Evolutionary conservation across 306 rosid genomes (phyloP), one percentile per base, ranked within the genome.

Genomic region (Prinsepia uniflora): DNA sequence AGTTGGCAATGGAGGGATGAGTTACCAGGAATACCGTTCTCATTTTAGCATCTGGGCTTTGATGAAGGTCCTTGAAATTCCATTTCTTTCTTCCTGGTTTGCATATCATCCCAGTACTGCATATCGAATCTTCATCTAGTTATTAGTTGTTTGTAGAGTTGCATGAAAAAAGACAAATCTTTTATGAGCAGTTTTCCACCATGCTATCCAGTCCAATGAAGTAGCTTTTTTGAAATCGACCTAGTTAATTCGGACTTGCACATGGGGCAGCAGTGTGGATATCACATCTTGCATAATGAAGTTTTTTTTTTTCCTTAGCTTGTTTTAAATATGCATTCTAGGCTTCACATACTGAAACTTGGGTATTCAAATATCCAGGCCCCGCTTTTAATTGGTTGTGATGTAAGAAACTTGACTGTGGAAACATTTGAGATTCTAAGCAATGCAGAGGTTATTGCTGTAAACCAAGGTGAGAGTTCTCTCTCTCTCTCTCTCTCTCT

Each of bases 1-100:
- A 86, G 99, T 94, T 72, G 99, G 99, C 73, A 94, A 94, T 71
- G 97, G 97, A 70, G 99, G 99, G 80, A 94, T 94, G 99, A 89
- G 85, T 64, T 87, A 79, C 76, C 78, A 82, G 66, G 97, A 94
- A 78, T 94, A 94, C 73, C 96, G 96, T 45, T 83, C 86, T 86
- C 99, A 94, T 83, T 94, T 91, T 81, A 89, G 99, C 88, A 91
- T 94, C 67, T 94, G 99, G 99, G 97, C 97, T 65, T 80, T 94
- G 79, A 90, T 89, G 84, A 94, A 94, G 97, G 99, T 94, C 30
- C 62, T 68, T 53, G 18, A 61, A 20, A 17, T 60, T 52, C 48
- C 62, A 12, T 65, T 48, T 46, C 34, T 65, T 67, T 77, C 49
- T 79, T 69, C 68, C 54, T 20, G 8, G 44, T 68, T 50, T 56